A percentile compares a stretch with the other conserved stretches of the same genome.
Conservation (phyloP, 2,329 filamentous ascomycete species). For the Aspergillus felis region DNA sequence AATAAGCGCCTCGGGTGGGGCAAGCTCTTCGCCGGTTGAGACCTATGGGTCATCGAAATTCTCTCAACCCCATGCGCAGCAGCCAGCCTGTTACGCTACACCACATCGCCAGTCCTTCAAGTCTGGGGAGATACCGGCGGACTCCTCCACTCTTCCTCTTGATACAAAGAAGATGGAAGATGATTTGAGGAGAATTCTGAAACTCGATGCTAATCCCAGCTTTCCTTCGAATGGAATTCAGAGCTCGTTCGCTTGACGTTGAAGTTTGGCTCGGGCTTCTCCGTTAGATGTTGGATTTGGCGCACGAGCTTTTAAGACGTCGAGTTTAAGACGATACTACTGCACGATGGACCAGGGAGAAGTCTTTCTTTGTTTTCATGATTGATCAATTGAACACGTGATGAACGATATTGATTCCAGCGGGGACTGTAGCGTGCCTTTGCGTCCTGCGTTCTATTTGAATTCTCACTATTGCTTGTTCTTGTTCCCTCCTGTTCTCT, state of each 20-base stretch:
- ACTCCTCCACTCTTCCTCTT: slow-evolving; percentile 23
- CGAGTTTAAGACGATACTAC: neutral
- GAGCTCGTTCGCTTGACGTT: slow-evolving; percentile 29
- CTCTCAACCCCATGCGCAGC: slow-evolving; percentile 7
- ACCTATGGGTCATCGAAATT: slow-evolving; percentile 20
- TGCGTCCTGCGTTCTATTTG: slow-evolving; percentile 1
- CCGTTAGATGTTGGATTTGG: slow-evolving; percentile 1
- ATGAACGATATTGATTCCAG: neutral
- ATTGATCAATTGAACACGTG: neutral
- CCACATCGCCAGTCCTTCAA: slow-evolving; percentile 19
- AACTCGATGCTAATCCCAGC: slow-evolving; percentile 35
- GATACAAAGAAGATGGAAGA: slow-evolving; percentile 47
- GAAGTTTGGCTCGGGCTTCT: neutral
- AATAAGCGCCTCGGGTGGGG: slow-evolving; percentile 7
- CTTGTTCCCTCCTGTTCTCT: slow-evolving; percentile 5
- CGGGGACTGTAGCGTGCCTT: neutral
- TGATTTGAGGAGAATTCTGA: slow-evolving; percentile 46
- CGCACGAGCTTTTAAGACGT: no score
- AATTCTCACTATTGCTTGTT: neutral
- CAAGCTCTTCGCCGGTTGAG: slow-evolving; percentile 19
- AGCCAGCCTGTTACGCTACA: slow-evolving; percentile 20
- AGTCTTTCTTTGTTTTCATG: slow-evolving; percentile 1
- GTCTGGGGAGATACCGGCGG: slow-evolving; percentile 18
- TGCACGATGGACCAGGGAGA: neutral
- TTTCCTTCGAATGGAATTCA: slow-evolving; percentile 29